Evolutionary conservation across 2,329 filamentous ascomycete genomes (phyloP).

Genomic region (Diaporthe eres): DNA sequence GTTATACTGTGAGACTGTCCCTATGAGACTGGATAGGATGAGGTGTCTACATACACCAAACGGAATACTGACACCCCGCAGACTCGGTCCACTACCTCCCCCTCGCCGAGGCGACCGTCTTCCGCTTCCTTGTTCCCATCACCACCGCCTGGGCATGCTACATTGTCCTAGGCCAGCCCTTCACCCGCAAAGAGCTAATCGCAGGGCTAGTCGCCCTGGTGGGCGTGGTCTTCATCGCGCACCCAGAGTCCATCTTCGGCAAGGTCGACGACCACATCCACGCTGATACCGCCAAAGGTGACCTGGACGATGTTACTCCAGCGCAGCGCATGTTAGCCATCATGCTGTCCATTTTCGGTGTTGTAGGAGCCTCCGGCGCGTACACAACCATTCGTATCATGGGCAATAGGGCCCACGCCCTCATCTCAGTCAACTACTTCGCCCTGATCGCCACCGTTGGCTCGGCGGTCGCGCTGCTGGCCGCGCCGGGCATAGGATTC

Average conservation of each 20-base stretch:
- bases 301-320: slow-evolving; percentile 60
- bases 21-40: background rate
- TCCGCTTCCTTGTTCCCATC: slow-evolving; percentile 83
- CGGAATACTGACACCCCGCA: slow-evolving; percentile 45
- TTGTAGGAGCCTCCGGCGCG: slow-evolving; percentile 77
- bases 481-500: slow-evolving; percentile 58
- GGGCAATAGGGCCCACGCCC: slow-evolving; percentile 79
- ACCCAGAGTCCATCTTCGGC: slow-evolving; percentile 72
- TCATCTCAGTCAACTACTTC: slow-evolving; percentile 86
- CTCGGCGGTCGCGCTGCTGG: slow-evolving; percentile 70
- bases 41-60: background rate
- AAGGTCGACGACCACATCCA: slow-evolving; percentile 42
- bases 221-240: slow-evolving; percentile 83
- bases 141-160: slow-evolving; percentile 77
- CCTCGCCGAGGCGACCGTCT: slow-evolving; percentile 83
- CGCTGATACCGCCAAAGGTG: slow-evolving; percentile 42
- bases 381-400: slow-evolving; percentile 83
- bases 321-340: slow-evolving; percentile 77
- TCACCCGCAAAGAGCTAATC: slow-evolving; percentile 78
- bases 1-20: slow-evolving; percentile 35
- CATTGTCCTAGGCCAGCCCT: slow-evolving; percentile 75
- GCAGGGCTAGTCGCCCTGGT: slow-evolving; percentile 78
- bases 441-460: slow-evolving; percentile 76
- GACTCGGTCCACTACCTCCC: slow-evolving; percentile 75
- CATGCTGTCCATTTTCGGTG: slow-evolving; percentile 75